Percentiles rank a stretch among this genome's conserved stretches.
Evolutionary conservation across 2,329 filamentous ascomycete genomes (phyloP).

Genomic region (Dothistroma septosporum): DNA sequence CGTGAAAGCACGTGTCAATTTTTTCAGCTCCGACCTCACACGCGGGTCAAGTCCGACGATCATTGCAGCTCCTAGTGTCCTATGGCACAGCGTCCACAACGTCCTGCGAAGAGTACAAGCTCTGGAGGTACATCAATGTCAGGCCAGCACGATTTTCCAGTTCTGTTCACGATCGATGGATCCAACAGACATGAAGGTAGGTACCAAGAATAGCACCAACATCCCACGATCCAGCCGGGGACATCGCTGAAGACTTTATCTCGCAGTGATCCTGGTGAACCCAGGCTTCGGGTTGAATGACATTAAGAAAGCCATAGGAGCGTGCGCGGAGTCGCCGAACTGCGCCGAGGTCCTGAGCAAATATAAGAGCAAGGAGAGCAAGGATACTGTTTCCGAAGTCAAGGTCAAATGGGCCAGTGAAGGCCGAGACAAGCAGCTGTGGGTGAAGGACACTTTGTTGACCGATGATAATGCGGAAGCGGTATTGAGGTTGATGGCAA

Average conservation of each 20-base stretch:
- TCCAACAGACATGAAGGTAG: constrained; percentile 34
- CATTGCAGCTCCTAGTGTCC: not conserved
- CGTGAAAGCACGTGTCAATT: not conserved
- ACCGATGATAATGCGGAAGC: constrained; percentile 35
- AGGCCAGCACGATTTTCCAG: constrained; percentile 26
- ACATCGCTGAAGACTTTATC: constrained; percentile 4
- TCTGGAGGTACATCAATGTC: not conserved
- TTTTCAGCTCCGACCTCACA: not conserved
- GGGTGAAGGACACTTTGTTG: constrained; percentile 33
- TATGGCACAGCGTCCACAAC: not conserved
- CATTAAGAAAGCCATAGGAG: constrained; percentile 10
- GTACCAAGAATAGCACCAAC: not conserved
- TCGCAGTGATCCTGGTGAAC: constrained; percentile 28
- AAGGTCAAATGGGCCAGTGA: constrained; percentile 25
- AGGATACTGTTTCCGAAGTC: constrained; percentile 31
- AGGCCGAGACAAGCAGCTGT: constrained; percentile 34
- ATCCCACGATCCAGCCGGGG: not conserved
- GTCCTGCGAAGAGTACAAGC: constrained; percentile 1
- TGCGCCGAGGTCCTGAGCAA: constrained; percentile 35
- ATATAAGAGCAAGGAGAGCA: constrained; percentile 33
- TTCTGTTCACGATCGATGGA: constrained; percentile 37
- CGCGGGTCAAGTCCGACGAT: not conserved
- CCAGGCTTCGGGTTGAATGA: constrained; percentile 25
- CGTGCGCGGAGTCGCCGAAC: constrained; percentile 31
- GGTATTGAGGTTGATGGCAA: constrained; percentile 31